Evolutionary conservation across 257 asterid genomes (phyloP).

Genomic region (Echites panduratus): DNA sequence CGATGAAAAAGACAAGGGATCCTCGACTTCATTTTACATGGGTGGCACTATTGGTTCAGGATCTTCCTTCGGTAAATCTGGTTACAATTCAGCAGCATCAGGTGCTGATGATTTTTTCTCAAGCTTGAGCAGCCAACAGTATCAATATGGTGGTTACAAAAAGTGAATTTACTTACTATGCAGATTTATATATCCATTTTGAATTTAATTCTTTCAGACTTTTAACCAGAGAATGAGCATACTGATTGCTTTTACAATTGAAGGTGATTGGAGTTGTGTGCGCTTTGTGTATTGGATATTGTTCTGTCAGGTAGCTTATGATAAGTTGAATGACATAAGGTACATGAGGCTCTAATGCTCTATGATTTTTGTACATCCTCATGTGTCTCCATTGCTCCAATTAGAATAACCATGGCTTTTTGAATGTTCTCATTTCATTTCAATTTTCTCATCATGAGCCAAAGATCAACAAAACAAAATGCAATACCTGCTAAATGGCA

Average conservation of each 20-base stretch:
- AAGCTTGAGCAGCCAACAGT: constrained; percentile 52
- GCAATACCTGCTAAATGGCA: neutral
- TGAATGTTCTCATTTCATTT: neutral
- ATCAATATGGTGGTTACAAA: constrained; percentile 63
- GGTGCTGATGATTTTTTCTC: constrained; percentile 58
- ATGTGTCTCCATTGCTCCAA: neutral
- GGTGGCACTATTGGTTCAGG: constrained; percentile 68
- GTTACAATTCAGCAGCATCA: constrained; percentile 34
- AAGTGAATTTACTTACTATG: constrained; percentile 32
- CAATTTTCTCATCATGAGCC: no score
- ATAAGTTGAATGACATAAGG: no score
- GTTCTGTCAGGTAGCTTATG: neutral
- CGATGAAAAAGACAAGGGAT: constrained; percentile 60
- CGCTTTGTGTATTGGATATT: neutral
- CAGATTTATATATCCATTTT: constrained; percentile 3
- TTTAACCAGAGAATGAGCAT: neutral
- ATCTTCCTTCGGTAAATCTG: constrained; percentile 46
- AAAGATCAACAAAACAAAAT: no score
- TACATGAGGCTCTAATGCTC: neutral
- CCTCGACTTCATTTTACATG: constrained; percentile 47
- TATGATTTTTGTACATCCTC: neutral
- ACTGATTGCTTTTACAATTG: neutral
- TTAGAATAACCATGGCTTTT: neutral
- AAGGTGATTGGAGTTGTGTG: neutral
- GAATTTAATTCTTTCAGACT: neutral